Evolutionary conservation across 2,329 filamentous ascomycete genomes (phyloP).

Genomic region (Aspergillus terreus): DNA sequence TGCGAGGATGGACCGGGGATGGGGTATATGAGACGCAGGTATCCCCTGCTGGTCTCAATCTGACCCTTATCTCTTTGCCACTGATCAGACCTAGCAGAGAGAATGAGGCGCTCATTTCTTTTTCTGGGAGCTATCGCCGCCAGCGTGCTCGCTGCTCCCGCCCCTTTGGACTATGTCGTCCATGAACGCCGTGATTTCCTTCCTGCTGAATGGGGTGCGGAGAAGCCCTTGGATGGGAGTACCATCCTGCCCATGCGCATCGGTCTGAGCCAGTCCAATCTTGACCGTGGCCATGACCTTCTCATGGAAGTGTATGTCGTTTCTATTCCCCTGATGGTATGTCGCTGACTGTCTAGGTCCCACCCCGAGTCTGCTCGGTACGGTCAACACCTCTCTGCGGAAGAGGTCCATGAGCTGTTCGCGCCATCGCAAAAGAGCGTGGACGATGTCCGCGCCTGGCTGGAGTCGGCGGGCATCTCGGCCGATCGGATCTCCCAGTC

Average conservation of each 20-base stretch:
- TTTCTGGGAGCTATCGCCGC: conserved; percentile 18
- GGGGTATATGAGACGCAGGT: neutral
- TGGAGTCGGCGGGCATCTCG: conserved; percentile 51
- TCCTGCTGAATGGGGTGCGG: conserved; percentile 25
- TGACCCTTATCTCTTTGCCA: neutral
- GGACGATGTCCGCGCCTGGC: conserved; percentile 52
- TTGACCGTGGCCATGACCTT: conserved; percentile 41
- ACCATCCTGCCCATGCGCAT: conserved; percentile 44
- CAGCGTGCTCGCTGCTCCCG: conserved; percentile 20
- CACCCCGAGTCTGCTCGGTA: conserved; percentile 41
- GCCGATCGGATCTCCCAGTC: conserved; percentile 48
- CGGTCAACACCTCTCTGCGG: conserved; percentile 40
- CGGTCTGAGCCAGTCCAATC: conserved; percentile 43
- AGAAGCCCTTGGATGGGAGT: conserved; percentile 27
- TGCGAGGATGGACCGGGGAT: neutral
- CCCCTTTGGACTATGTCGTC: conserved; percentile 21
- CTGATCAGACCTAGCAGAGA: neutral
- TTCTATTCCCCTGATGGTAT: conserved; percentile 3
- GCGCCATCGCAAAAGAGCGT: conserved; percentile 45
- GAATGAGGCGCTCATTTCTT: conserved; percentile 22
- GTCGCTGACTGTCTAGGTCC: conserved; percentile 23
- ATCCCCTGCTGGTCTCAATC: neutral
- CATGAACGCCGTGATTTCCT: conserved; percentile 30
- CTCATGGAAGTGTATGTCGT: conserved; percentile 40
- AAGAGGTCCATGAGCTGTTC: conserved; percentile 44